Base-by-base conservation (phyloP, 176 grass and related monocot species). In the Calamus simplicifolius region DNA sequence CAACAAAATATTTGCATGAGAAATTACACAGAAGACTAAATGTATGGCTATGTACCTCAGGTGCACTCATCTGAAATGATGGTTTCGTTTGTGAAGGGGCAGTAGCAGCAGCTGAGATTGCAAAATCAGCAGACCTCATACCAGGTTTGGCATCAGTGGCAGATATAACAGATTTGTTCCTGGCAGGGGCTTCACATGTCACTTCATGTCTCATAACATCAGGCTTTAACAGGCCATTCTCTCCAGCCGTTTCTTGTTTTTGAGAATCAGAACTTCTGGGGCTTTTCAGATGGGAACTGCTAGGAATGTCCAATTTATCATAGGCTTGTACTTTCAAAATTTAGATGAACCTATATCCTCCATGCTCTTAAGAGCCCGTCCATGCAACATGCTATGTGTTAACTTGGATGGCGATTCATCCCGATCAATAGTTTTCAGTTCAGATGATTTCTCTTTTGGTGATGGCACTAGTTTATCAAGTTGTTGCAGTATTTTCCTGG, bases 401-500 rank as follows among this genome's bases (percentile, higher is more conserved):
- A 62, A 53, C 58, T 43, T 43, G 26, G 13, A 51, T n/a, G 70
- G 58, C 27, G 50, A 62, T 62, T 54, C 57, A 59, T 77, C 29
- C 2, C 16, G 51, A 30, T 51, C 16, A 30, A 63, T 75, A 31
- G 56, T 61, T 48, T 54, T 64, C 48, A 19, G 5, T 70, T 77
- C 81, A 58, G 49, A 49, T 59, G 61, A 59, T 19, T 48, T 57
- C 61, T 68, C 81, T 58, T 75, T 89, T 50, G 69, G 77, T 0
- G 29, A 64, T 64, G 85, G 65, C 17, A 63, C 52, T 68, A 84
- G 49, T 51, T 68, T 71, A 68, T 81, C 85, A 61, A 84, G 85
- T 60, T 89, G 69, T 31, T 77, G 59, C 52, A 84, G 67, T 84
- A 89, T 89, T 64, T 78, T 80, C 12, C 65, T 59, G 57, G 81